Evolutionary conservation across 768 basidiomycete species (phyloP).

Genomic region (Royoungia palumana): DNA sequence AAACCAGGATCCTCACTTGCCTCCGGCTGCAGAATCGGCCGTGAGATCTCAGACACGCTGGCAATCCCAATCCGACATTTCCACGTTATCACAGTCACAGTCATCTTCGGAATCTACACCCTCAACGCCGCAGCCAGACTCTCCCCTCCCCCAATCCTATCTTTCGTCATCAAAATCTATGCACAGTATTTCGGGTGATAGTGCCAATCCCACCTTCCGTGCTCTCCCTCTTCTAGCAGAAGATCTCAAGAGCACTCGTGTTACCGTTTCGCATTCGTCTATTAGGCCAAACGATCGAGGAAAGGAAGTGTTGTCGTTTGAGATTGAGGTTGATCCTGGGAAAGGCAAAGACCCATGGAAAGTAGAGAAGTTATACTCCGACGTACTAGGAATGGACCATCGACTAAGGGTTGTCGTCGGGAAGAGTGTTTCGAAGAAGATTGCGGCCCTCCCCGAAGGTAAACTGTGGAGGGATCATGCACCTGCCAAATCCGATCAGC

Average conservation of each 20-base stretch:
- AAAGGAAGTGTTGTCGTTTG: constrained; percentile 89
- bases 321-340: constrained; percentile 71
- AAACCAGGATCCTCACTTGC: constrained; percentile 17
- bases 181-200: constrained; percentile 19
- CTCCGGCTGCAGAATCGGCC: constrained; percentile 12
- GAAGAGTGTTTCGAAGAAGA: constrained; percentile 71
- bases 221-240: constrained; percentile 64
- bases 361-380: constrained; percentile 92
- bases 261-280: constrained; percentile 74
- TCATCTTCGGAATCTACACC: constrained; percentile 20
- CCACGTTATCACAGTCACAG: constrained; percentile 21
- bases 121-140: constrained; percentile 22
- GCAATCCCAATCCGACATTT: constrained; percentile 21
- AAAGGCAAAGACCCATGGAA: constrained; percentile 71
- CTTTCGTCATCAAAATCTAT: constrained; percentile 24
- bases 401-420: constrained; percentile 57
- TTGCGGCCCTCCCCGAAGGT: constrained; percentile 82
- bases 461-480: constrained; percentile 97
- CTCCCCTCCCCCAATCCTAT: constrained; percentile 30
- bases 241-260: constrained; percentile 71
- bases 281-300: constrained; percentile 88
- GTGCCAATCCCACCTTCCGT: constrained; percentile 51
- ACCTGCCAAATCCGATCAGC: constrained; percentile 92
- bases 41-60: constrained; percentile 22
- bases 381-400: constrained; percentile 85